Base-by-base conservation (phyloP, 2,329 filamentous ascomycete genomes). In the Aureobasidium namibiae region DNA sequence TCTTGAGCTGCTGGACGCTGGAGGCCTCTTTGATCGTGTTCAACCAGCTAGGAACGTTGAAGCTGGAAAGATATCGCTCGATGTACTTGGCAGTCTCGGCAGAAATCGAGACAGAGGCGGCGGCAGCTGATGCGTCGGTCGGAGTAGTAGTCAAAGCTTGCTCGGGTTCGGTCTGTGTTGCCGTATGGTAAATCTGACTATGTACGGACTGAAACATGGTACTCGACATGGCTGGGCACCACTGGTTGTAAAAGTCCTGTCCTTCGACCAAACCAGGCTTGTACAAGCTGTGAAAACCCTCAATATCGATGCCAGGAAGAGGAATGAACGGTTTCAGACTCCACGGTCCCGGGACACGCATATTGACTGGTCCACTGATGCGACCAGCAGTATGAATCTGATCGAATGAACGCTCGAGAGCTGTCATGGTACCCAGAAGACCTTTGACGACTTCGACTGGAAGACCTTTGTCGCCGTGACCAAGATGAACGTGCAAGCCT, bases 41-140 rank as follows among this genome's bases (percentile, higher is more conserved):
- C 26, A 56, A 14, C 52, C 52, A 56, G 26, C 23, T 41, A 18
- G 52, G 52, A 3, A 56, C 52, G n/a, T 56, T 56, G 29, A 56
- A 56, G 14, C 31, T 56, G 8, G 16, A 23, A 3, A 56, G 14
- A 16, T 24, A 24, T 21, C 16, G 6, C 21, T 39, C 34, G 14
- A 45, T 36, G 3, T 18, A 33, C n/a, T 44, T 34, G 26, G 10
- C 26, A 23, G 39, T 18, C 10, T 44, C 21, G 1, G 29, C 29
- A 14, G 29, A 18, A 21, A 42, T 2, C 21, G 36, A 9, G 10
- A 5, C 23, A 10, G 46, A 10, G 14, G 11, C 33, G 18, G 9
- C 11, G 24, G 24, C 5, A 13, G 2, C 14, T 6, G 34, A n/a
- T 23, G 34, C 23, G 9, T 23, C 41, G 36, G 39, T 53, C 3